Conservation (phyloP, 805 yeast species). For the Kluyveromyces aestuarii region DNA sequence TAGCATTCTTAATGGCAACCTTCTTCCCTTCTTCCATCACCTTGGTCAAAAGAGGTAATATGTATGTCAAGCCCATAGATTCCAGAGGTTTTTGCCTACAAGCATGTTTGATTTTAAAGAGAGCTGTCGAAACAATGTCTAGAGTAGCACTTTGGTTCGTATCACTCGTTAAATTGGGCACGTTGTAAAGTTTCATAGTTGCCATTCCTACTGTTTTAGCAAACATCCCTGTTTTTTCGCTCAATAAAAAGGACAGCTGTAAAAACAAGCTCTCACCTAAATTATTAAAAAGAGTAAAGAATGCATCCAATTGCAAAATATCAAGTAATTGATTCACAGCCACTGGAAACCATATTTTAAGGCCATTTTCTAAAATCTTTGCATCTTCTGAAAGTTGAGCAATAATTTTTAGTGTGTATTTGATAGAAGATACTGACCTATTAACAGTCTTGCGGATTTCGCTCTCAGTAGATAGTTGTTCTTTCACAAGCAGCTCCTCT, state of each 20-base stretch:
- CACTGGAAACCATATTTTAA: constrained; percentile 59
- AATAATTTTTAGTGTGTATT: constrained; percentile 46
- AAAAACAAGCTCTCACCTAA: constrained; percentile 44
- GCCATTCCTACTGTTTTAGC: constrained; percentile 59
- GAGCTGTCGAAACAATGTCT: constrained; percentile 51
- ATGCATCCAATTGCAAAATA: constrained; percentile 31
- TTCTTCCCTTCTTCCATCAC: constrained; percentile 60
- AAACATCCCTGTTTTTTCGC: constrained; percentile 42
- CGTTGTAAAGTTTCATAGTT: constrained; percentile 47
- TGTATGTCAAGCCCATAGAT: constrained; percentile 55
- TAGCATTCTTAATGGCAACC: constrained; percentile 43
- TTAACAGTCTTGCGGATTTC: constrained; percentile 42
- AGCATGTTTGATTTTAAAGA: constrained; percentile 67
- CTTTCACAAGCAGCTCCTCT: constrained; percentile 54
- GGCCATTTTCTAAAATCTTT: constrained; percentile 51
- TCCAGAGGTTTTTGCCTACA: constrained; percentile 69
- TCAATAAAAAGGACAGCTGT: constrained; percentile 42
- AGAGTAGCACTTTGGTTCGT: constrained; percentile 43
- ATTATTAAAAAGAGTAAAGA: constrained; percentile 33
- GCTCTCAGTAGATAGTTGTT: constrained; percentile 56
- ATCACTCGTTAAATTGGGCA: constrained; percentile 36
- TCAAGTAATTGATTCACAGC: constrained; percentile 45
- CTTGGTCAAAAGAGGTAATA: constrained; percentile 63
- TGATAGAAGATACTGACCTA: constrained; percentile 28
- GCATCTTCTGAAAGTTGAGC: constrained; percentile 44